Percentiles rank a stretch among this genome's conserved stretches.
These are phyloP conservation scores for Brassica cretica DNA, from an alignment of 345 rosid species.

Conservation along the genomic window DNA sequence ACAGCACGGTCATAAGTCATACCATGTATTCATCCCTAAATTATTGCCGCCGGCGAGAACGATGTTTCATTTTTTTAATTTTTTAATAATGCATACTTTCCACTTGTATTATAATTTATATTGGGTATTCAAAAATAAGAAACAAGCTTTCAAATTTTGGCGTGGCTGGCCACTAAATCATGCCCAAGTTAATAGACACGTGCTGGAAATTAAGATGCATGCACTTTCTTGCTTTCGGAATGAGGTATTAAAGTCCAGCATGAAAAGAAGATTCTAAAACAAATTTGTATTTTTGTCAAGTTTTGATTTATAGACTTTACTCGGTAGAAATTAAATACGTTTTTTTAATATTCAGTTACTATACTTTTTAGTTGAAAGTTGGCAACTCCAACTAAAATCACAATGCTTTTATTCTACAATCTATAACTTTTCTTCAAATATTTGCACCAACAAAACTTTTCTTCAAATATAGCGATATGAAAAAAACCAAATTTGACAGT, in stretches of 20 bases:
- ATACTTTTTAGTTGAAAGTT: not conserved
- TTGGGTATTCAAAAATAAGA: not conserved
- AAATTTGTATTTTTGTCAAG: not conserved
- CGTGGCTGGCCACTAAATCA: conserved; percentile 38
- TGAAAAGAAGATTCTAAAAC: not conserved
- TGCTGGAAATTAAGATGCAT: conserved; percentile 39
- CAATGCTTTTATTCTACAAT: not conserved
- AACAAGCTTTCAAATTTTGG: conserved; percentile 30
- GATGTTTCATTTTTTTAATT: not conserved
- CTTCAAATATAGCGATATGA: not conserved
- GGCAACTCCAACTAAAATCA: not conserved
- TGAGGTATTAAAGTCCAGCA: not conserved
- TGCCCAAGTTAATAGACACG: conserved; percentile 34
- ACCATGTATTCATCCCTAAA: not conserved
- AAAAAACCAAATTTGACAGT: not conserved
- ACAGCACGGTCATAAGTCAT: not conserved
- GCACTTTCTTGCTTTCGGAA: conserved; percentile 33
- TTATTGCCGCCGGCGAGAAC: conserved; percentile 4
- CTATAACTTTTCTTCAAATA: not conserved
- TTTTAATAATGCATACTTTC: not conserved
- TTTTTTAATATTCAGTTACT: not conserved
- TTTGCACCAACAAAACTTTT: no score
- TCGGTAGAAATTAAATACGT: not conserved
- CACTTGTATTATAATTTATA: conserved; percentile 8
- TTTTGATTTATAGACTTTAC: not conserved